Conservation (phyloP, 2,329 filamentous ascomycete genomes). For the Thielaviopsis euricoi region DNA sequence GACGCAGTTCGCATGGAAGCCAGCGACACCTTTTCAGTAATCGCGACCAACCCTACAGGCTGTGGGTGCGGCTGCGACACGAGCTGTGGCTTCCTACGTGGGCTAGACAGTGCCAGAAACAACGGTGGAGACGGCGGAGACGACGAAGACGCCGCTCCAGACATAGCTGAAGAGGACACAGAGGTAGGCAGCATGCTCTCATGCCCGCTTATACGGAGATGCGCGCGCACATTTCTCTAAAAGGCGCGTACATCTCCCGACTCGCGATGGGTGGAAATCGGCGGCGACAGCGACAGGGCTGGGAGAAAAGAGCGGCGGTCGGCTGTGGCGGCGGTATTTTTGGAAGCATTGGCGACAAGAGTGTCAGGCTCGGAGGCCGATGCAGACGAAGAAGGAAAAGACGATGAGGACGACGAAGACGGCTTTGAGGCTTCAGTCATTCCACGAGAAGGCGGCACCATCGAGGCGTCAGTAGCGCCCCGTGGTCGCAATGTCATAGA, state of each 20-base stretch:
- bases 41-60: background rate
- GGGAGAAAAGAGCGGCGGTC: background rate
- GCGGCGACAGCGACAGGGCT: background rate
- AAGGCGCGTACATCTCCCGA: slow-evolving; percentile 11
- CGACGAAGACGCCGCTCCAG: background rate
- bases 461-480: background rate
- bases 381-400: background rate
- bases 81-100: background rate
- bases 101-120: background rate
- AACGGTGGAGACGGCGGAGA: background rate
- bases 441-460: background rate
- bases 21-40: background rate
- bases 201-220: slow-evolving; percentile 9
- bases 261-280: slow-evolving; percentile 6
- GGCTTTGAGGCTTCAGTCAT: background rate
- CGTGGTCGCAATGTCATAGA: background rate
- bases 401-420: too few relatives aligned
- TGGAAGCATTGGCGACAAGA: background rate
- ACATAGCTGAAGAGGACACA: background rate
- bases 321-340: background rate
- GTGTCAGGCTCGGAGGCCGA: background rate
- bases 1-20: background rate
- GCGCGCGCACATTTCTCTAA: slow-evolving; percentile 13
- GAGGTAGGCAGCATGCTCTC: background rate
- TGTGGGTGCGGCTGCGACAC: background rate